phyloP scores from a whole-genome alignment of 2,329 filamentous ascomycete genomes.

The Harringtonia aguacate region DNA sequence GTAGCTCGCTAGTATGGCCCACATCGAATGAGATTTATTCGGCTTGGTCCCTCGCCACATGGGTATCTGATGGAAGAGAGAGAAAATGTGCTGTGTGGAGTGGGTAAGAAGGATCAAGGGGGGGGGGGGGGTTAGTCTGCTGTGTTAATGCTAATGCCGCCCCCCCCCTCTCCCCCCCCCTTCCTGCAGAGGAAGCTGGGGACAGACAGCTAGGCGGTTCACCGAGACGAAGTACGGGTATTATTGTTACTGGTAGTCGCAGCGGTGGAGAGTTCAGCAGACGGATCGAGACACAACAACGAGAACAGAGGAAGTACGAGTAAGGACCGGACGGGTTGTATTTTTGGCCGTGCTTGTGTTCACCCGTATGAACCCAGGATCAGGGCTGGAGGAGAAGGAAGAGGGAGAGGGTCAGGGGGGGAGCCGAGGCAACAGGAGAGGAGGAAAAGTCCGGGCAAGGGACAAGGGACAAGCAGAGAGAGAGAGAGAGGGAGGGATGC shows the following conservation, averaged over 20 bases:
- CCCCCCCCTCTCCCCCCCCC: too few species aligned
- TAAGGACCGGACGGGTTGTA: background rate
- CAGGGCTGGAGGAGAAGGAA: too few species aligned
- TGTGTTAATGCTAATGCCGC: too few species aligned
- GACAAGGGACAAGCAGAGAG: background rate
- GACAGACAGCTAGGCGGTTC: background rate
- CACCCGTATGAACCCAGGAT: too few species aligned
- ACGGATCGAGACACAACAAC: background rate
- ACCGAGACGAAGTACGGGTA: background rate
- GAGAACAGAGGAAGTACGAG: background rate
- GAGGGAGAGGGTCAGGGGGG: too few species aligned
- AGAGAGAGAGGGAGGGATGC: background rate
- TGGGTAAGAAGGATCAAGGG: background rate
- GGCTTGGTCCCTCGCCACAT: conserved; percentile 4
- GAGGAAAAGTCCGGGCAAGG: too few species aligned
- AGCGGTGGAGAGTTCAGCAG: background rate
- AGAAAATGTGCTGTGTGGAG: background rate
- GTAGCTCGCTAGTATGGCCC: background rate
- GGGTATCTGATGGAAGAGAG: conserved; percentile 1
- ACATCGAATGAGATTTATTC: conserved; percentile 1
- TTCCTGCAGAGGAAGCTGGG: too few species aligned
- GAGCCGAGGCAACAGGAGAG: too few species aligned
- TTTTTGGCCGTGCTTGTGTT: background rate
- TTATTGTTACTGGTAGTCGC: background rate
- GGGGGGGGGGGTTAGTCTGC: too few species aligned